Percentiles rank a stretch among this genome's conserved stretches.
These are phyloP conservation scores for Berberis thunbergii DNA, from an alignment of 164 flowering plant species.

Conservation along the genomic window DNA sequence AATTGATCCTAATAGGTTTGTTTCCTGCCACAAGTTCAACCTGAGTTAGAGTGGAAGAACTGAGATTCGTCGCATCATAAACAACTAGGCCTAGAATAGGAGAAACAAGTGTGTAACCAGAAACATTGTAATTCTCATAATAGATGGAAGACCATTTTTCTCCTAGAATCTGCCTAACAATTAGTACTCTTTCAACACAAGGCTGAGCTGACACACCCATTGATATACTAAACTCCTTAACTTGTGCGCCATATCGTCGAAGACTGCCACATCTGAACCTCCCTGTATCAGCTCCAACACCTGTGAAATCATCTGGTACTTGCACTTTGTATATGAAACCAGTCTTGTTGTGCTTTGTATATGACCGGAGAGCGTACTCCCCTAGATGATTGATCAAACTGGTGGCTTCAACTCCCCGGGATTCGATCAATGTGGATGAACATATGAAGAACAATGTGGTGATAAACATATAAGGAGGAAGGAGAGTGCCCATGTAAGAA, in stretches of 20 bases:
- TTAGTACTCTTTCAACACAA: conserved; percentile 54
- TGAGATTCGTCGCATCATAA: conserved; percentile 38
- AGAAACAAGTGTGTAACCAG: conserved; percentile 63
- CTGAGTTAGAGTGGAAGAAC: conserved; percentile 30
- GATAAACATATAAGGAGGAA: conserved; percentile 5
- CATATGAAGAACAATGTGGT: conserved; percentile 5
- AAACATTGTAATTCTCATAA: conserved; percentile 36
- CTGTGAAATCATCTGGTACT: conserved; percentile 58
- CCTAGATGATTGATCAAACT: conserved; percentile 55
- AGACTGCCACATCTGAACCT: conserved; percentile 82
- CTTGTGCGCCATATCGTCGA: conserved; percentile 53
- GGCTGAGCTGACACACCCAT: conserved; percentile 46
- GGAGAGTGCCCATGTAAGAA: conserved; percentile 28
- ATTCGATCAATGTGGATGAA: conserved; percentile 1
- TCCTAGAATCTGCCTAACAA: conserved; percentile 57
- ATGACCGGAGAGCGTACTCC: conserved; percentile 53
- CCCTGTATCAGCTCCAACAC: conserved; percentile 38
- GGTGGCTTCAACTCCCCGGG: conserved; percentile 31
- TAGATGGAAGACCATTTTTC: conserved; percentile 52
- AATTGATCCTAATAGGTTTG: conserved; percentile 54
- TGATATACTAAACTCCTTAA: conserved; percentile 52
- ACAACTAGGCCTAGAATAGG: conserved; percentile 71
- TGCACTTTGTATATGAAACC: conserved; percentile 36
- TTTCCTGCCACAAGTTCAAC: conserved; percentile 29
- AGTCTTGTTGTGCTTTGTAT: conserved; percentile 32